Conservation (phyloP, 139 green algal species). For the Astrephomene gubernaculifera region DNA sequence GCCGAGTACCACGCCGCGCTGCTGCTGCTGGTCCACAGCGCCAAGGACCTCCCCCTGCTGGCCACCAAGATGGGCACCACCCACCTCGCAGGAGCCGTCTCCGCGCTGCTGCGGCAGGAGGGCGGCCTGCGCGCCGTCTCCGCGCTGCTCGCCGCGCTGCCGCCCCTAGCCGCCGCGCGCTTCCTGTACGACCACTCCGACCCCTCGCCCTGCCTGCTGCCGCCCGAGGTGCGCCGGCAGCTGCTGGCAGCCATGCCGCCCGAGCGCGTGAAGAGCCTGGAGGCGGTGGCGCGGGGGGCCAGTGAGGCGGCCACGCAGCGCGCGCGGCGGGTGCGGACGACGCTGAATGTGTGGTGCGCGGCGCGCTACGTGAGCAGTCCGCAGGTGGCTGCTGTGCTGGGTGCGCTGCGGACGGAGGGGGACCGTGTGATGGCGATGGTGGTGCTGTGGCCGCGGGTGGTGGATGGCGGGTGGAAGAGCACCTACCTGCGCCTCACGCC, state of each 20-base stretch:
- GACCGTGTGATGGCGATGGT: constrained; percentile 41
- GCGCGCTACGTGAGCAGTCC: constrained; percentile 14
- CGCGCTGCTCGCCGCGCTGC: constrained; percentile 38
- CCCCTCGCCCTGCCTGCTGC: constrained; percentile 40
- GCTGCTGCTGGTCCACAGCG: constrained; percentile 16
- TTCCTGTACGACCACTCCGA: constrained; percentile 42
- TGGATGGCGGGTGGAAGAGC: constrained; percentile 35
- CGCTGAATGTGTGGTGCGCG: constrained; percentile 45
- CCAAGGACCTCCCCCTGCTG: constrained; percentile 21
- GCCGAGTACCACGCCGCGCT: constrained; percentile 24
- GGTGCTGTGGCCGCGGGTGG: constrained; percentile 47
- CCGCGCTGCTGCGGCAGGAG: background rate
- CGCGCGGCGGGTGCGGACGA: constrained; percentile 40
- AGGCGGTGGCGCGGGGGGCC: constrained; percentile 15
- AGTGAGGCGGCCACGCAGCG: constrained; percentile 36
- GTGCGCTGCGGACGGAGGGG: constrained; percentile 23
- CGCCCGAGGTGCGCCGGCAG: constrained; percentile 12
- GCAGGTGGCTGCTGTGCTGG: constrained; percentile 30
- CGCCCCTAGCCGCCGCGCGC: constrained; percentile 2
- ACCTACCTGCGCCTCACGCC: constrained; percentile 30
- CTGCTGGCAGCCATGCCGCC: constrained; percentile 10
- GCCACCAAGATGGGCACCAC: background rate
- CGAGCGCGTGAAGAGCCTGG: constrained; percentile 8
- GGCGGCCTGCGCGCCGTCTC: background rate
- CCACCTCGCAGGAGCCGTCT: constrained; percentile 5